These are phyloP conservation scores for Euphorbia pulcherrima DNA, from an alignment of 345 rosid genomes.

Conservation along the genomic window DNA sequence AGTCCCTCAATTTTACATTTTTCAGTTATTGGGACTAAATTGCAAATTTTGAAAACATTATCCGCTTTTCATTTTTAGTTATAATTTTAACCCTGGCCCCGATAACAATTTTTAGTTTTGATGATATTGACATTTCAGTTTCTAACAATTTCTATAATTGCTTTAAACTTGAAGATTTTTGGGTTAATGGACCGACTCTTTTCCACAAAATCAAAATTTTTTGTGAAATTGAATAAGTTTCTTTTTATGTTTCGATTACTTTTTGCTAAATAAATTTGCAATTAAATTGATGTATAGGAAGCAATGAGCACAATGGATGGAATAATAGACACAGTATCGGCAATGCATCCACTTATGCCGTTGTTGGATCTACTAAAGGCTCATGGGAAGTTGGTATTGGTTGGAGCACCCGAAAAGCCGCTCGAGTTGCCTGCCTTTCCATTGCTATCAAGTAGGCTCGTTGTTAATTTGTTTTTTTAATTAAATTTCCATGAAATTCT, in stretches of 20 bases:
- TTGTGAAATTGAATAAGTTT: no score
- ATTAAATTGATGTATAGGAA: slow-evolving; percentile 4
- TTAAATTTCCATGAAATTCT: neutral
- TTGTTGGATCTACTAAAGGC: slow-evolving; percentile 43
- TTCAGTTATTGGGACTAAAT: no score
- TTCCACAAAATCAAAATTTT: no score
- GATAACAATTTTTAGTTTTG: no score
- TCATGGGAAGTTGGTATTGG: slow-evolving; percentile 47
- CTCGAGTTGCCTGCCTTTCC: slow-evolving; percentile 35
- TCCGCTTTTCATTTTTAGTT: no score
- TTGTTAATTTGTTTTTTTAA: neutral
- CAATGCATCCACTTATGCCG: slow-evolving; percentile 42
- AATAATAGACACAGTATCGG: slow-evolving; percentile 55
- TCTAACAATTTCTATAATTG: no score
- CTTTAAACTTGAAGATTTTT: no score
- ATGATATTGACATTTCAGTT: no score
- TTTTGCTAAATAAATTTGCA: neutral
- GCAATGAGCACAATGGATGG: slow-evolving; percentile 40
- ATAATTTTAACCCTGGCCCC: no score
- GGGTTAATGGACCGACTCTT: no score
- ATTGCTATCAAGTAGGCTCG: slow-evolving; percentile 28
- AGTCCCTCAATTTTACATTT: no score
- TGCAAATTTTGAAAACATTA: no score
- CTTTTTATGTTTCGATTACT: neutral
- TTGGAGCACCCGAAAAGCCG: slow-evolving; percentile 49